Evolutionary conservation across 2,329 filamentous ascomycete genomes (phyloP).

Genomic region (Fusarium hainanense): DNA sequence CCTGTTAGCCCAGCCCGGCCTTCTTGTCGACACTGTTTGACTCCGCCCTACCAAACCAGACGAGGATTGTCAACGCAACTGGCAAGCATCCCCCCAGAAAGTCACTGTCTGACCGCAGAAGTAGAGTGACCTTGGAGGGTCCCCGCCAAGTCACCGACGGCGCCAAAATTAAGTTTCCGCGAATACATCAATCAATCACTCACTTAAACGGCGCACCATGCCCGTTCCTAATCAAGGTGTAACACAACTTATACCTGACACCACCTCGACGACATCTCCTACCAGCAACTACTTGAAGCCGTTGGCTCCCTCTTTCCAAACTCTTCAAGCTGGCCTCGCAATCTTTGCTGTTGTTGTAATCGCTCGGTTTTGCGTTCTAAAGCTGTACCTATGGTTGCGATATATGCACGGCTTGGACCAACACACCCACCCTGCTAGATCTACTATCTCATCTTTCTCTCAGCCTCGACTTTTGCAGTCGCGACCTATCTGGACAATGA

Average conservation of each 20-base stretch:
- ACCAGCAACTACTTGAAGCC: constrained; percentile 48
- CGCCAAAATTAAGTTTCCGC: constrained; percentile 48
- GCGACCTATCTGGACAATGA: constrained; percentile 42
- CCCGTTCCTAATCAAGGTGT: constrained; percentile 49
- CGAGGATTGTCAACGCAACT: constrained; percentile 44
- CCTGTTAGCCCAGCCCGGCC: constrained; percentile 42
- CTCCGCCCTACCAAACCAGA: constrained; percentile 47
- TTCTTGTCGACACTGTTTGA: constrained; percentile 39
- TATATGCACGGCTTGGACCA: constrained; percentile 40
- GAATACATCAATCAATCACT: constrained; percentile 43
- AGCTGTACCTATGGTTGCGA: constrained; percentile 45
- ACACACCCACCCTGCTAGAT: constrained; percentile 34
- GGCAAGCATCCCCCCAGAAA: constrained; percentile 47
- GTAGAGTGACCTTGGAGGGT: constrained; percentile 47
- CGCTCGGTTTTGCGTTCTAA: constrained; percentile 47
- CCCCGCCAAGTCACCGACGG: constrained; percentile 49
- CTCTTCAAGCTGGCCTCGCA: constrained; percentile 47
- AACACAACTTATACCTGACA: constrained; percentile 48
- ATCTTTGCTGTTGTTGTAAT: constrained; percentile 52
- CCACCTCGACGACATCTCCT: constrained; percentile 40
- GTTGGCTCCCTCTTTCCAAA: constrained; percentile 47
- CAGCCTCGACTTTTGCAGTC: constrained; percentile 34
- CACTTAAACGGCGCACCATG: constrained; percentile 44
- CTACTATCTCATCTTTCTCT: constrained; percentile 31
- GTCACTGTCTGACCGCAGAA: constrained; percentile 51